Evolutionary conservation across 352 stramenopile species (phyloP).

Genomic region (Blastocystis sp.): DNA sequence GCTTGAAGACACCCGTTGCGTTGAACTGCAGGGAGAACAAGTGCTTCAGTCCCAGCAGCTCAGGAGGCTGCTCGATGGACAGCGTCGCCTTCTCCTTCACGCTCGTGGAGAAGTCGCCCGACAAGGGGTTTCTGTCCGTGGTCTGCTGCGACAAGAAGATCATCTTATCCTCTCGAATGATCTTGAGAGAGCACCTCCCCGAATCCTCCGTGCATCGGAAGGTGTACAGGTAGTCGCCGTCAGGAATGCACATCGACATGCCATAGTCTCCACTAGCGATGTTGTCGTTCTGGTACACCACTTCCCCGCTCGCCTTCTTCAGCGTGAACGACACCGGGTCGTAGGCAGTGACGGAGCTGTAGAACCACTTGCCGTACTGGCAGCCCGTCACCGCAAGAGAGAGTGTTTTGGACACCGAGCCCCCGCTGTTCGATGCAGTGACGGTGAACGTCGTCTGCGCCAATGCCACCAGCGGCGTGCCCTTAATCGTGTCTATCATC

Average conservation of each 20-base stretch:
- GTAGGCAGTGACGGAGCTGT: not conserved
- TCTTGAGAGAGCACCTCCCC: not conserved
- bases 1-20: not conserved
- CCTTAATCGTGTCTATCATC: not conserved
- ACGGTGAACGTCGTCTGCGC: constrained; percentile 10
- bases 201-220: not conserved
- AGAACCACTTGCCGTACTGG: constrained; percentile 28
- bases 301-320: not conserved
- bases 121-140: too few species aligned
- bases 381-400: not conserved
- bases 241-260: constrained; percentile 1
- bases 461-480: not conserved
- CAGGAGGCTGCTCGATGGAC: not conserved
- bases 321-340: not conserved
- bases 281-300: constrained; percentile 6
- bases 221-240: not conserved
- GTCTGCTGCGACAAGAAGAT: not conserved
- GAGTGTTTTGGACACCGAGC: constrained; percentile 13
- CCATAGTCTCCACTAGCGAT: not conserved
- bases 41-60: not conserved
- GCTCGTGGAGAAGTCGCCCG: not conserved
- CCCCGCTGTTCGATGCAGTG: constrained; percentile 12
- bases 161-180: not conserved
- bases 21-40: not conserved
- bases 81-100: constrained; percentile 13